These are phyloP conservation scores for Spiromastix sp. DNA, from an alignment of 2,329 filamentous ascomycete genomes.

Conservation along the genomic window DNA sequence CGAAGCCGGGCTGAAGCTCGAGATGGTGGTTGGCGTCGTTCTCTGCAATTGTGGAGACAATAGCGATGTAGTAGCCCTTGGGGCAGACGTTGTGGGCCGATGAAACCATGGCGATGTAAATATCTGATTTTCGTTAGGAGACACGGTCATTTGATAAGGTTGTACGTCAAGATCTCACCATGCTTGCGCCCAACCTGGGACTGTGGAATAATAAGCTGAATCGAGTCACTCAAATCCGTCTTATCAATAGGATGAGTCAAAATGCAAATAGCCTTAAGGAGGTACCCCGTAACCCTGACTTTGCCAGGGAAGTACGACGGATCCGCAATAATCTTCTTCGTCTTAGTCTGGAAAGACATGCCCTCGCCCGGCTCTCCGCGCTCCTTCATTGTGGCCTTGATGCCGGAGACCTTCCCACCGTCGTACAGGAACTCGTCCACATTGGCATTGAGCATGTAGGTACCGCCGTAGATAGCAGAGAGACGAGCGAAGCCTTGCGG, in stretches of 20 bases:
- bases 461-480: slow-evolving; percentile 96
- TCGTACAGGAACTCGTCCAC: slow-evolving; percentile 86
- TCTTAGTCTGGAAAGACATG: slow-evolving; percentile 94
- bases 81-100: slow-evolving; percentile 96
- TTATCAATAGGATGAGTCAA: slow-evolving; percentile 88
- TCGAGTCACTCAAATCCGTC: slow-evolving; percentile 79
- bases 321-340: slow-evolving; percentile 90
- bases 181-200: slow-evolving; percentile 95
- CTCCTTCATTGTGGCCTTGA: slow-evolving; percentile 94
- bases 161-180: slow-evolving; percentile 46
- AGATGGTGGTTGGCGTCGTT: slow-evolving; percentile 85
- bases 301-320: slow-evolving; percentile 94
- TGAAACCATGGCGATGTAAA: slow-evolving; percentile 94
- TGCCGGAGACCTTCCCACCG: slow-evolving; percentile 71
- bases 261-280: slow-evolving; percentile 95
- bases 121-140: slow-evolving; percentile 46
- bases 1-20: slow-evolving; percentile 84
- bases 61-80: slow-evolving; percentile 98
- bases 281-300: slow-evolving; percentile 75
- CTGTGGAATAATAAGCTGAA: slow-evolving; percentile 95
- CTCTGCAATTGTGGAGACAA: slow-evolving; percentile 95
- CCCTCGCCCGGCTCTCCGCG: slow-evolving; percentile 60
- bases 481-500: slow-evolving; percentile 96
- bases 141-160: not conserved
- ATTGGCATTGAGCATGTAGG: slow-evolving; percentile 97